Evolutionary conservation across 208 protist species (phyloP).

Genomic region (Lotmaria passim): DNA sequence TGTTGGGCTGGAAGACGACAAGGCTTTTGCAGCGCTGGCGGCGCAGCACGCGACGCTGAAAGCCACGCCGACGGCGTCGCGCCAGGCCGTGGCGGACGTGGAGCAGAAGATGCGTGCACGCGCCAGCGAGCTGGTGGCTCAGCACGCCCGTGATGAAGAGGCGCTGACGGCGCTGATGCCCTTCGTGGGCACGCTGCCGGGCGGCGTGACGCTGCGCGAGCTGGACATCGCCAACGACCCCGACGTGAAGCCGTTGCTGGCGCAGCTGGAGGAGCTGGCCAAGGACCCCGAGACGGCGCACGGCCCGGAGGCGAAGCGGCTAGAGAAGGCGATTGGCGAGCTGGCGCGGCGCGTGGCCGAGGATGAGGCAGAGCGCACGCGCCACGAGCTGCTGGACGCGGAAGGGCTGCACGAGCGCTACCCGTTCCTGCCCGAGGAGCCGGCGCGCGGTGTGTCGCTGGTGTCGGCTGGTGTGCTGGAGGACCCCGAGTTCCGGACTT

Average conservation of each 20-base stretch:
- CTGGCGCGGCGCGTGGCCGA: conserved; percentile 43
- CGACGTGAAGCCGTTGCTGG: conserved; percentile 34
- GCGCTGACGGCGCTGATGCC: conserved; percentile 3
- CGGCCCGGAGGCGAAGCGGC: conserved; percentile 35
- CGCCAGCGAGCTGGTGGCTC: conserved; percentile 21
- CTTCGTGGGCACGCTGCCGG: neutral
- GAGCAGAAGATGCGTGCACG: conserved; percentile 2
- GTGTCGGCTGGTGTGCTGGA: conserved; percentile 42
- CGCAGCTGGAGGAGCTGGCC: conserved; percentile 42
- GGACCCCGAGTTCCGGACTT: conserved; percentile 52
- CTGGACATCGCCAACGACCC: conserved; percentile 30
- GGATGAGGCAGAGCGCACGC: conserved; percentile 34
- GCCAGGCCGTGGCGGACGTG: conserved; percentile 6
- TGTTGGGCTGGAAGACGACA: conserved; percentile 4
- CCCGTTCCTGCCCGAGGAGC: conserved; percentile 54
- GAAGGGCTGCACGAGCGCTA: conserved; percentile 44
- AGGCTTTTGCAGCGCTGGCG: neutral
- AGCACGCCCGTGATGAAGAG: conserved; percentile 26
- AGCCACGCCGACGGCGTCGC: too few relatives aligned
- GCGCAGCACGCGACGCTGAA: neutral
- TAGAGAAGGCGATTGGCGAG: conserved; percentile 52
- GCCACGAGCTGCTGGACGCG: conserved; percentile 25
- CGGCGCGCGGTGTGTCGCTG: conserved; percentile 39
- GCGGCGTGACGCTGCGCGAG: neutral
- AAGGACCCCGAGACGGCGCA: conserved; percentile 30